Conservation (phyloP, 495 filamentous ascomycete species). For the Talaromyces ruber region DNA sequence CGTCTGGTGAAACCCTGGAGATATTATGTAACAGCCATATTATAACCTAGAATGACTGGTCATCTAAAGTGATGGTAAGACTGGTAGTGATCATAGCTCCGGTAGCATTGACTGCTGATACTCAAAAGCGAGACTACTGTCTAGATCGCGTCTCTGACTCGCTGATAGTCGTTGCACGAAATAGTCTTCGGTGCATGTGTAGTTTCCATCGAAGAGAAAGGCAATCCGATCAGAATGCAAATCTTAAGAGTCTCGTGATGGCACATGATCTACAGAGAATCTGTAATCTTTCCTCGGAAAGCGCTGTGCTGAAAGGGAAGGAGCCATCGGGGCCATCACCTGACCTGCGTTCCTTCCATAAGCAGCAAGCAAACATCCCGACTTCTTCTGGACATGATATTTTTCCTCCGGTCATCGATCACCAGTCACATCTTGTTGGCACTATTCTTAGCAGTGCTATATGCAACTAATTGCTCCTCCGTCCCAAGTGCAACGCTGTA, state of each 20-base stretch:
- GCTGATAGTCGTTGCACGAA: neutral
- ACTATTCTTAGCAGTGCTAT: constrained; percentile 1
- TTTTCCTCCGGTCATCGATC: neutral
- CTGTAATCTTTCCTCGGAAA: neutral
- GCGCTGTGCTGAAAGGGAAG: neutral
- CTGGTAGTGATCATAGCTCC: neutral
- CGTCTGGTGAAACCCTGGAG: neutral
- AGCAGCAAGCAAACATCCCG: neutral
- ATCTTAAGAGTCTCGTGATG: neutral
- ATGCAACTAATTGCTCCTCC: neutral
- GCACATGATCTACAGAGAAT: neutral
- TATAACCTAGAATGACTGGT: neutral
- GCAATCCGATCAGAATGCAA: neutral
- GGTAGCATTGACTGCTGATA: neutral
- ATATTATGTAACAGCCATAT: neutral
- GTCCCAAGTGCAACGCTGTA: neutral
- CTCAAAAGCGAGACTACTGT: neutral
- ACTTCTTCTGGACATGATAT: neutral
- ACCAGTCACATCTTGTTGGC: neutral
- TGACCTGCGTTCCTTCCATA: neutral
- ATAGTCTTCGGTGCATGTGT: neutral
- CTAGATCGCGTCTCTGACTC: neutral
- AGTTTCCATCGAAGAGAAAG: neutral
- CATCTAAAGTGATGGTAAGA: neutral
- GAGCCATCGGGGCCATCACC: neutral